Percentiles rank a stretch among this genome's conserved stretches.
Evolutionary conservation across 805 yeast genomes (phyloP).

Genomic region (Wickerhamomyces rabaulensis): DNA sequence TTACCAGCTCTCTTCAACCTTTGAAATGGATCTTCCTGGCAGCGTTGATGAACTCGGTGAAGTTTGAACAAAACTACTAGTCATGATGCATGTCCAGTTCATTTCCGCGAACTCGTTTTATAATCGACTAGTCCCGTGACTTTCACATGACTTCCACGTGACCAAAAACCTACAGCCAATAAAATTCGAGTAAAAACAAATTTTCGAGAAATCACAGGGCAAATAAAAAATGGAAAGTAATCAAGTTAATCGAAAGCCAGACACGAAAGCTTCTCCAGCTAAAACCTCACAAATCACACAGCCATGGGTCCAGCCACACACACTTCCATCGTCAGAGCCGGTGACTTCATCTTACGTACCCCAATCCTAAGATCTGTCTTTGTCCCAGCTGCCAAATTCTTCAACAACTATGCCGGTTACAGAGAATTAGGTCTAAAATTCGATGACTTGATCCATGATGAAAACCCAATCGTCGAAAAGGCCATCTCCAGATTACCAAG

Average conservation of each 20-base stretch:
- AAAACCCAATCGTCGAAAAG: slow-evolving; percentile 77
- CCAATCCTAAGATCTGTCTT: slow-evolving; percentile 73
- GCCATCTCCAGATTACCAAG: slow-evolving; percentile 86
- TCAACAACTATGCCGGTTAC: slow-evolving; percentile 78
- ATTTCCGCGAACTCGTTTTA: no score
- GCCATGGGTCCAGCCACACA: slow-evolving; percentile 6
- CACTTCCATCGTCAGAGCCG: slow-evolving; percentile 66
- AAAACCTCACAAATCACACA: background rate
- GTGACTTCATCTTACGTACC: slow-evolving; percentile 75
- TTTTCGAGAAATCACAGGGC: background rate
- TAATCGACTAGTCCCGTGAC: background rate
- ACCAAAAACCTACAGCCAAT: background rate
- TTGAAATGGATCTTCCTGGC: no score
- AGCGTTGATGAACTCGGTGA: no score
- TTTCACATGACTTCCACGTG: background rate
- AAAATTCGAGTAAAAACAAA: background rate
- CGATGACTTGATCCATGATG: slow-evolving; percentile 86
- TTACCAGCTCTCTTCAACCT: no score
- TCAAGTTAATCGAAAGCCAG: background rate
- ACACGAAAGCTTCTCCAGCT: background rate
- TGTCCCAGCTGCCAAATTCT: slow-evolving; percentile 75
- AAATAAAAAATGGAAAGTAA: background rate
- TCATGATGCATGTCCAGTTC: no score
- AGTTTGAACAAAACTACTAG: no score
- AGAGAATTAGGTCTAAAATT: slow-evolving; percentile 90